These are phyloP conservation scores for Graphiopsis chlorocephala DNA, from an alignment of 2,329 filamentous ascomycete genomes.

Conservation along the genomic window DNA sequence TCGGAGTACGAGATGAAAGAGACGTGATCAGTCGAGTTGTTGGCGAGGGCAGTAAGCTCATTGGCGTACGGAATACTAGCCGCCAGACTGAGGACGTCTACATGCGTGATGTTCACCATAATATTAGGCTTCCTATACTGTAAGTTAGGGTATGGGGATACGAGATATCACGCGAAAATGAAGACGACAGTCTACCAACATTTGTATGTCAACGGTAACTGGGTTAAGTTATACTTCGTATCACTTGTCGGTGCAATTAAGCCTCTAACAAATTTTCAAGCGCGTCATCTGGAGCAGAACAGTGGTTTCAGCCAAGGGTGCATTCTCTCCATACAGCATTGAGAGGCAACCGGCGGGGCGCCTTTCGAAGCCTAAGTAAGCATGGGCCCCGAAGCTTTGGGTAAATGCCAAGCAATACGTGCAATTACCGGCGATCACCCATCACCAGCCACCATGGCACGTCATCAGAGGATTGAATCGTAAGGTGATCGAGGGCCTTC, in stretches of 20 bases:
- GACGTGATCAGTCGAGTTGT: slow-evolving; percentile 29
- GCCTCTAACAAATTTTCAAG: neutral
- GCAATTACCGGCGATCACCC: neutral
- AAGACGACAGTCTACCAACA: neutral
- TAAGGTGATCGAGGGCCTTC: neutral
- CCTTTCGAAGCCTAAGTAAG: neutral
- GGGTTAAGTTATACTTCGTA: neutral
- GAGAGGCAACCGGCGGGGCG: neutral
- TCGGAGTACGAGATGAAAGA: slow-evolving; percentile 31
- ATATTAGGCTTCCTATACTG: neutral
- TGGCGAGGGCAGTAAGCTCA: slow-evolving; percentile 29
- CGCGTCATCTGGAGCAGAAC: neutral
- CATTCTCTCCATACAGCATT: neutral
- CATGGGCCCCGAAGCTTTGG: neutral
- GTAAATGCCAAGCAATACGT: neutral
- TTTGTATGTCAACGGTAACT: neutral
- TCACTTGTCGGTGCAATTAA: neutral
- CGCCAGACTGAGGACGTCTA: slow-evolving; percentile 33
- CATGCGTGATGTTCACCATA: slow-evolving; percentile 36
- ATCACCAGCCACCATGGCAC: neutral
- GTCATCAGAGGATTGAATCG: neutral
- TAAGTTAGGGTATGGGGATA: neutral
- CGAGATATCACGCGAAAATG: neutral
- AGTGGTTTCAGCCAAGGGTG: slow-evolving; percentile 9
- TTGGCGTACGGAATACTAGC: slow-evolving; percentile 33